phyloP scores from a whole-genome alignment of 2,329 filamentous ascomycete species.

The Colletotrichum filicis region DNA sequence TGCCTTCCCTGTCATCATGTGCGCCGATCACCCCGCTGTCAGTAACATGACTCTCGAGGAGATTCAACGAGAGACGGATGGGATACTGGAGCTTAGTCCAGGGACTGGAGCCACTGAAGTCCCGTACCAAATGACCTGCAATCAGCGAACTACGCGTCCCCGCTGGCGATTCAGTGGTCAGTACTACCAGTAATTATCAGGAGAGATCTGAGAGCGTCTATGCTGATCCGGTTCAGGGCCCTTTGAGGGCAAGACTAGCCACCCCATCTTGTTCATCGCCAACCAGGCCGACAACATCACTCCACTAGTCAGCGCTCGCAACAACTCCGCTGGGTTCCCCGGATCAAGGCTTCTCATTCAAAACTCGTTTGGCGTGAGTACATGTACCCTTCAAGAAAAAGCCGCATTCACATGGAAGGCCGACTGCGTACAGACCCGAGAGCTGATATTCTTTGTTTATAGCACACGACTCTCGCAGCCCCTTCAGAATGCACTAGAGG shows the following conservation, averaged over 20 bases:
- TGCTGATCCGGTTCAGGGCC: conserved; percentile 25
- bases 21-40: conserved; percentile 50
- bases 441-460: background rate
- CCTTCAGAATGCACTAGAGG: conserved; percentile 56
- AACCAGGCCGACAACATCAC: conserved; percentile 60
- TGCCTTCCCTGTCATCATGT: conserved; percentile 58
- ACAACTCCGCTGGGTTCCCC: conserved; percentile 55
- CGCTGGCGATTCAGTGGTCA: conserved; percentile 52
- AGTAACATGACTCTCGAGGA: conserved; percentile 45
- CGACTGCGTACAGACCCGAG: background rate
- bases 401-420: background rate
- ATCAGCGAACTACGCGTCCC: conserved; percentile 50
- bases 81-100: conserved; percentile 49
- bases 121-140: conserved; percentile 51
- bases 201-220: too few species aligned
- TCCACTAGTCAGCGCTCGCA: conserved; percentile 56
- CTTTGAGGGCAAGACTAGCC: conserved; percentile 48
- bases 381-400: too few species aligned
- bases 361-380: conserved; percentile 61
- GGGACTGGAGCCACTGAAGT: conserved; percentile 56
- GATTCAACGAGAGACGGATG: conserved; percentile 46
- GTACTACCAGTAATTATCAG: background rate
- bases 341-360: conserved; percentile 59
- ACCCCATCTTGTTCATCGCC: conserved; percentile 58
- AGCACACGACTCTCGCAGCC: conserved; percentile 62